These are phyloP conservation scores for Fragaria iinumae DNA, from an alignment of 306 rosid genomes.

Conservation along the genomic window DNA sequence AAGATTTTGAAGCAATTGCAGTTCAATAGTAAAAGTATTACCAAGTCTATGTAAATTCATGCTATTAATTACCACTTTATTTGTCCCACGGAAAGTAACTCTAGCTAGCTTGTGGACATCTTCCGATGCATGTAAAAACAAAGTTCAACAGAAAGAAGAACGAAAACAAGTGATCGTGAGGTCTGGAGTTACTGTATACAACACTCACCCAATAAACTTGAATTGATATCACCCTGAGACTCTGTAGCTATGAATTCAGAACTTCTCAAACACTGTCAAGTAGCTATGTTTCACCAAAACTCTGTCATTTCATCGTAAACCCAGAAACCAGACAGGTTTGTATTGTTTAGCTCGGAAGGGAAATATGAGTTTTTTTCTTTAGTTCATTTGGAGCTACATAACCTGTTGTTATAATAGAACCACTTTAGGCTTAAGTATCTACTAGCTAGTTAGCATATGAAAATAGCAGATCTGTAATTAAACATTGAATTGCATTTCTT, in stretches of 20 bases:
- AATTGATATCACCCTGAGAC: neutral
- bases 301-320: slow-evolving; percentile 30
- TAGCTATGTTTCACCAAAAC: slow-evolving; percentile 13
- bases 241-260: neutral
- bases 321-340: slow-evolving; percentile 8
- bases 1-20: neutral
- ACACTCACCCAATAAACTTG: too few species aligned
- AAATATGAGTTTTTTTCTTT: too few species aligned
- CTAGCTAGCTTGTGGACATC: neutral
- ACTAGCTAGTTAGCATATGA: neutral
- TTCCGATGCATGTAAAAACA: neutral
- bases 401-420: neutral
- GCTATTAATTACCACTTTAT: too few species aligned
- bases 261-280: neutral
- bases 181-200: neutral
- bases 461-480: neutral
- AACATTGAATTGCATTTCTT: neutral
- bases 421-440: neutral
- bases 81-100: too few species aligned
- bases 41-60: neutral
- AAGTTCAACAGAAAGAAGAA: neutral
- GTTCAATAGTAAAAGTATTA: neutral
- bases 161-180: neutral
- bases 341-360: slow-evolving; percentile 27
- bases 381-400: slow-evolving; percentile 3